Base-by-base conservation (phyloP, 129 eudicot species). In the Lactuca sativa region DNA sequence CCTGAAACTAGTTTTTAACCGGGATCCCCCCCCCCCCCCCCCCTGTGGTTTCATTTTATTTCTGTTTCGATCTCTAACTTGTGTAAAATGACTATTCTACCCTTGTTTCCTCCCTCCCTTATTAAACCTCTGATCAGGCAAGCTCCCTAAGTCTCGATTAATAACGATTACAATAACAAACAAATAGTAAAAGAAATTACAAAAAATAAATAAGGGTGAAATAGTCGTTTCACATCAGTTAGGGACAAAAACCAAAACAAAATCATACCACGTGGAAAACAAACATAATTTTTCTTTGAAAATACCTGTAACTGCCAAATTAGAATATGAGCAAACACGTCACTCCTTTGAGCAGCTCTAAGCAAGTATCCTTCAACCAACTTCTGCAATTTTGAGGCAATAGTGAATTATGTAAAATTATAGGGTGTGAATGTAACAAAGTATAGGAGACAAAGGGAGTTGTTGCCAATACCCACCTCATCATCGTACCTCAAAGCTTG, bases 311-410 rank as follows among this genome's bases (percentile, higher is more conserved):
- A 73, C 72, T 95, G 97, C 99, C 99, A 95, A 77, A 95, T 95
- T 66, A 95, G 87, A 63, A 95, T 90, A 85, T 95, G 99, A n/a
- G 99, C 92, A 73, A 95, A 95, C 66, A 95, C 75, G 77, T 95
- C 96, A 83, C 96, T 90, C 79, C 99, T 85, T 56, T 95, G 99
- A 74, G 99, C 89, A 70, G 99, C 99, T 84, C 99, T 85, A 62
- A 90, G 96, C 84, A 95, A 80, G 80, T 95, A 95, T 44, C 93
- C 97, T 89, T 95, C 97, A 52, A 95, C 88, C 72, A 95, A 81
- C 63, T 63, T 78, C 99, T 95, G 91, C 79, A 85, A 73, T 53
- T 55, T 31, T 47, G 32, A 74, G 59, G 74, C n/a, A 67, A 21
- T 75, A 66, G 55, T 48, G 31, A 57, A 56, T 66, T 56, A 56